Conservation (phyloP, 2,329 filamentous ascomycete genomes). For the Arthroderma uncinatum region DNA sequence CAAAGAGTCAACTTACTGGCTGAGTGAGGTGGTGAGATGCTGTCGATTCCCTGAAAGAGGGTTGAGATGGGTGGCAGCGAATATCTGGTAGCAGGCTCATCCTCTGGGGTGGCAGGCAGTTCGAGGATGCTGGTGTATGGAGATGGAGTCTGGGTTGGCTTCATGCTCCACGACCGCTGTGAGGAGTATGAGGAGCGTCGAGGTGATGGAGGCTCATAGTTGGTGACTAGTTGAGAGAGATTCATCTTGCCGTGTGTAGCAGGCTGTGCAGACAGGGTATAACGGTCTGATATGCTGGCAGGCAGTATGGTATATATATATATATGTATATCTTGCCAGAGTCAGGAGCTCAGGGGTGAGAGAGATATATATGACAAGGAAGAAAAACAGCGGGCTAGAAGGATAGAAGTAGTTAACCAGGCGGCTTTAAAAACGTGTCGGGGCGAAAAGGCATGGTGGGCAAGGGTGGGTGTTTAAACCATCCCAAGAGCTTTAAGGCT, state of each 20-base stretch:
- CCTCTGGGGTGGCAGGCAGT: constrained; percentile 30
- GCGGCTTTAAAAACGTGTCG: constrained; percentile 2
- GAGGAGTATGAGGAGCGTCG: constrained; percentile 3
- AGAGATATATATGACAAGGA: neutral
- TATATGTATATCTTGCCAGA: neutral
- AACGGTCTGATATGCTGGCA: neutral
- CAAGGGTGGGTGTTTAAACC: constrained; percentile 4
- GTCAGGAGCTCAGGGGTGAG: neutral
- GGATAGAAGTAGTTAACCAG: constrained; percentile 2
- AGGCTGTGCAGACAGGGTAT: neutral
- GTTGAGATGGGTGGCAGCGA: constrained; percentile 91
- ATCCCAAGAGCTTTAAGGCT: neutral
- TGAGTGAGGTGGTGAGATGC: constrained; percentile 20
- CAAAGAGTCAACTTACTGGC: constrained; percentile 10
- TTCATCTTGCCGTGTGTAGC: too few relatives aligned
- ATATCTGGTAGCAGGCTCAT: constrained; percentile 56
- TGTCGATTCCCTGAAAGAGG: constrained; percentile 71
- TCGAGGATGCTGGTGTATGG: constrained; percentile 12
- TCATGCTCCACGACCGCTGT: neutral
- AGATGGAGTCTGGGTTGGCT: constrained; percentile 14
- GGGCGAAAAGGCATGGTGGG: neutral
- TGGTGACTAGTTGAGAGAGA: constrained; percentile 12
- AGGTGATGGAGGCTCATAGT: constrained; percentile 4
- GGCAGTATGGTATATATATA: neutral
- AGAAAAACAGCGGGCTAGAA: neutral